Base-by-base conservation (phyloP, 306 rosid genomes). In the Begonia masoniana region DNA sequence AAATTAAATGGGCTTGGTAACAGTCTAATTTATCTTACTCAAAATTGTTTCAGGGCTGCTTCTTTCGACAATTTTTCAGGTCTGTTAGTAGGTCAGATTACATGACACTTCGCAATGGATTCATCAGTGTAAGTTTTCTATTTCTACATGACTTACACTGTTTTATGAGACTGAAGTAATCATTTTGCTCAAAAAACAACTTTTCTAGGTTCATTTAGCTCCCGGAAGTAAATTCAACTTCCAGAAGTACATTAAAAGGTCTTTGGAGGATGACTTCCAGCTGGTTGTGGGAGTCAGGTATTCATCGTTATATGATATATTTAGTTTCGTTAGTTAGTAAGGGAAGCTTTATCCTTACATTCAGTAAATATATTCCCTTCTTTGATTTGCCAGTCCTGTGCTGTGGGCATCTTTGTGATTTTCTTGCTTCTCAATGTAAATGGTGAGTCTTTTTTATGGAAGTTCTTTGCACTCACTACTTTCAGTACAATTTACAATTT, bases 251-350 rank as follows among this genome's bases (percentile, higher is more conserved):
- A 82, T 89, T 60, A 89, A 89, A 66, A 82, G 97, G 77, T 82
- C 97, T 0, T 69, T 89, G 67, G 95, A 89, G 71, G 97, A 89
- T 58, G 97, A 89, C 80, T 89, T 89, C 80, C 76, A 85, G 67
- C 63, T 76, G 10, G 80, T 89, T 15, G 93, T 89, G 12, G 97
- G 94, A 68, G 91, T 89, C 24, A 89, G 95, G 97, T 80, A 73
- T 41, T 15, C 5, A 10, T 51, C 21, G 23, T 61, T 19, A 21
- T 31, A 12, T 6, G 23, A 50, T 19, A 21, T 31, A 45, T n/a
- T 45, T 11, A 10, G 49, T 45, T 45, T 45, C 49, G 5, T 31
- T 31, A 31, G 39, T 31, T 31, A 5, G 39, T 31, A 3, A 31
- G 39, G 24, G 9, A 31, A 31, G 9, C 56, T 19, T 10, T 6